Evolutionary conservation across 192 early-diverging fungal species (phyloP).

Genomic region (Glomus cerebriforme): DNA sequence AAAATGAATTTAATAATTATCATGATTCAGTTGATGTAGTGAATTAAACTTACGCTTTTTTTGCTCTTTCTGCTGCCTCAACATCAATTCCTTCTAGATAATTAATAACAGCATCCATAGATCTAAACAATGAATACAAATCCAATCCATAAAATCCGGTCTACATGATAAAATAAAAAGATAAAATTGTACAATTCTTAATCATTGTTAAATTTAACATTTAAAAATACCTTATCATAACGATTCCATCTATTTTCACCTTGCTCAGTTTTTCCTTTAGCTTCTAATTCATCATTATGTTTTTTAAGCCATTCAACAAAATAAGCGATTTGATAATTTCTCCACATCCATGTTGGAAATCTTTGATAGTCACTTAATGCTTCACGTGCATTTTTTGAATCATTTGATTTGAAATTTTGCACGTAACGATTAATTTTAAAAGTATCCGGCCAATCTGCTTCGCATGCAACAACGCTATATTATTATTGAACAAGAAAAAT

Average conservation of each 20-base stretch:
- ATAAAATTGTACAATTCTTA: not conserved
- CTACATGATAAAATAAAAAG: not conserved
- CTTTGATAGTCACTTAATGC: not conserved
- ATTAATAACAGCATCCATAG: not conserved
- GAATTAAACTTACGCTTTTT: not conserved
- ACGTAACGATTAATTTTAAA: conserved; percentile 27
- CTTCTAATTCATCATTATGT: conserved; percentile 8
- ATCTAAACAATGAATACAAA: conserved; percentile 20
- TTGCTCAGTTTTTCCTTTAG: not conserved
- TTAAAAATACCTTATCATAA: conserved; percentile 4
- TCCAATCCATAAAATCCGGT: conserved; percentile 14
- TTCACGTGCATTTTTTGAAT: not conserved
- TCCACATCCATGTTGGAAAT: conserved; percentile 29
- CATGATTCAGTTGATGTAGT: not conserved
- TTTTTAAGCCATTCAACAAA: conserved; percentile 24
- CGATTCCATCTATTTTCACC: not conserved
- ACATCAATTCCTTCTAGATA: not conserved
- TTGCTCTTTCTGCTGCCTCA: not conserved
- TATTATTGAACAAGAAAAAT: not conserved
- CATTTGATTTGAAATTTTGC: conserved; percentile 3
- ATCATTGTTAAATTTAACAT: not conserved
- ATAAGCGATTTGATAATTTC: conserved; percentile 2
- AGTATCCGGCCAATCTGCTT: conserved; percentile 28
- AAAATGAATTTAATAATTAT: not conserved
- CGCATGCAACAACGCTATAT: conserved; percentile 1